These are phyloP conservation scores for Karstenula rhodostoma DNA, from an alignment of 2,329 filamentous ascomycete species.

Conservation along the genomic window DNA sequence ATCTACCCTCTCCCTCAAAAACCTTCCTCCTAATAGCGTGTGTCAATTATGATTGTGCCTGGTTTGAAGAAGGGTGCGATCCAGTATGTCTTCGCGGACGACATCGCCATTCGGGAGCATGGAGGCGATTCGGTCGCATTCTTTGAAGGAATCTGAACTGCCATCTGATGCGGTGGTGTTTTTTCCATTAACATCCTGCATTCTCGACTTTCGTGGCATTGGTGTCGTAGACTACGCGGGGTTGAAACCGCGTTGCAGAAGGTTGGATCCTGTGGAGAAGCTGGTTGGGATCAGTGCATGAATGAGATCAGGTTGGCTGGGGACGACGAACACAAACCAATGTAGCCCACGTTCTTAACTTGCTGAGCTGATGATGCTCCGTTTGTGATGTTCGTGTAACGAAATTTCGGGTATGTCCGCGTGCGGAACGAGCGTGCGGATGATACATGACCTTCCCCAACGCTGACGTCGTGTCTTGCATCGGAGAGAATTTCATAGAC, in stretches of 20 bases:
- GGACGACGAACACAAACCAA: slow-evolving; percentile 8
- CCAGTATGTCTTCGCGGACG: slow-evolving; percentile 13
- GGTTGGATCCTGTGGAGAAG: slow-evolving; percentile 17
- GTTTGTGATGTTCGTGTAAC: neutral
- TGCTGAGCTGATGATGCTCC: neutral
- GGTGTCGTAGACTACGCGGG: slow-evolving; percentile 16
- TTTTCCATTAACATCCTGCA: slow-evolving; percentile 12
- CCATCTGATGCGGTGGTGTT: slow-evolving; percentile 15
- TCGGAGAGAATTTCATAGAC: neutral
- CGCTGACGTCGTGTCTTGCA: neutral
- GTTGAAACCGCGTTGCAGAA: slow-evolving; percentile 13
- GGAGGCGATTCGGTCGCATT: slow-evolving; percentile 15
- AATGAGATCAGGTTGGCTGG: neutral
- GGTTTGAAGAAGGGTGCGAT: neutral
- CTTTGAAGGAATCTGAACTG: slow-evolving; percentile 13
- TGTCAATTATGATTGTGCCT: neutral
- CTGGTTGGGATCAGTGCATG: neutral
- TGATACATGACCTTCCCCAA: neutral
- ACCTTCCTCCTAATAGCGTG: no score
- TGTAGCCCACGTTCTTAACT: slow-evolving; percentile 14
- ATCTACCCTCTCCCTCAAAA: no score
- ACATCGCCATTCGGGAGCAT: slow-evolving; percentile 16
- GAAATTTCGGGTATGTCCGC: neutral
- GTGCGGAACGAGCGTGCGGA: neutral
- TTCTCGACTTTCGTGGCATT: slow-evolving; percentile 11